A percentile compares a stretch with the other conserved stretches of the same genome.
Evolutionary conservation across 306 rosid species (phyloP).

Genomic region (Vachellia pachyceras): DNA sequence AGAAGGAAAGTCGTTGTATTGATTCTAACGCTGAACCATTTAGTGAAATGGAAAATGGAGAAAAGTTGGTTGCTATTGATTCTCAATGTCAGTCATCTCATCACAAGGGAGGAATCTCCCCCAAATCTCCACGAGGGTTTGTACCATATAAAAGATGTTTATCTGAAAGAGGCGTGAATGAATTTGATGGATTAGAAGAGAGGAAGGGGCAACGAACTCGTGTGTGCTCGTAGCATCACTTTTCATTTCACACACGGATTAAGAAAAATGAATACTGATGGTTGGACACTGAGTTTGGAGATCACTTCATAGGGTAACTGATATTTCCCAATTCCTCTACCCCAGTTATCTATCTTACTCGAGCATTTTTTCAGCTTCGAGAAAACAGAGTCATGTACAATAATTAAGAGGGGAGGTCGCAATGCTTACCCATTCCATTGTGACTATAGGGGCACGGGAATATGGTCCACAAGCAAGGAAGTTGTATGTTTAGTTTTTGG

Average conservation of each 20-base stretch:
- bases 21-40: constrained; percentile 59
- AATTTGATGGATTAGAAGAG: constrained; percentile 58
- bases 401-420: constrained; percentile 31
- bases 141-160: constrained; percentile 86
- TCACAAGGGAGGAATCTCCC: constrained; percentile 34
- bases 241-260: not conserved
- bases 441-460: not conserved
- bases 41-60: constrained; percentile 45
- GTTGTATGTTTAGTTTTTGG: constrained; percentile 15
- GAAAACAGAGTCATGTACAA: not conserved
- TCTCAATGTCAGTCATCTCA: constrained; percentile 34
- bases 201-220: constrained; percentile 78
- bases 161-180: constrained; percentile 64
- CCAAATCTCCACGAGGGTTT: constrained; percentile 67
- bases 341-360: not conserved
- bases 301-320: not conserved
- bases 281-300: not conserved
- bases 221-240: constrained; percentile 59
- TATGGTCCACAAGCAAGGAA: constrained; percentile 6
- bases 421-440: constrained; percentile 19
- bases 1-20: constrained; percentile 58
- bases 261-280: not conserved
- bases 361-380: not conserved
- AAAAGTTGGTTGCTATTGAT: constrained; percentile 53
- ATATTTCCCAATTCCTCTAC: constrained; percentile 38